A percentile compares a stretch with the other conserved stretches of the same genome.
phyloP scores from a whole-genome alignment of 2,329 filamentous ascomycete species.

The Fusarium oligoseptatum region DNA sequence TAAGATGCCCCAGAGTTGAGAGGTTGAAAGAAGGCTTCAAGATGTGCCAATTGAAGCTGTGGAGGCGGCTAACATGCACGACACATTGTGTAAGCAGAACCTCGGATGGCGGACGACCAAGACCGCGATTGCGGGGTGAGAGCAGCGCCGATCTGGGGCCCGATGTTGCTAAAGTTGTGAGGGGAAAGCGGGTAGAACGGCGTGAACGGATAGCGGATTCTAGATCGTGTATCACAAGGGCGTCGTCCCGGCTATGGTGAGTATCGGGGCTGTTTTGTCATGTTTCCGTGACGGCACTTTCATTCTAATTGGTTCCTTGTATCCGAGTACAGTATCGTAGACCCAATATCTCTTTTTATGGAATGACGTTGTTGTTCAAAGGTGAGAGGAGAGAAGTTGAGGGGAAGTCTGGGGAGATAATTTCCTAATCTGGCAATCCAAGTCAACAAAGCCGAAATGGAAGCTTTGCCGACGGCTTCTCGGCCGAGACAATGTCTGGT shows the following conservation, averaged over 20 bases:
- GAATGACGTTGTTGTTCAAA: background rate
- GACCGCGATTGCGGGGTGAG: slow-evolving; percentile 40
- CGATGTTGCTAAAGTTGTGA: slow-evolving; percentile 34
- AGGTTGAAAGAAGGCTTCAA: slow-evolving; percentile 8
- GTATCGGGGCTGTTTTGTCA: background rate
- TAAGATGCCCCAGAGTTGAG: background rate
- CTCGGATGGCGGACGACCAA: slow-evolving; percentile 38
- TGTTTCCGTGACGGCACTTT: background rate
- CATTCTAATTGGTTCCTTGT: background rate
- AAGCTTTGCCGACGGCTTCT: background rate
- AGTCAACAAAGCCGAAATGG: background rate
- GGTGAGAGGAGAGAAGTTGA: background rate
- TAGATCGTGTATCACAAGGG: slow-evolving; percentile 1
- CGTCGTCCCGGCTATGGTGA: background rate
- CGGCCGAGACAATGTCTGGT: slow-evolving; percentile 5
- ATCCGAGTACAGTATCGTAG: background rate
- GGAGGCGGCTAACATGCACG: slow-evolving; percentile 23
- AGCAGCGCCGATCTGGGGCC: slow-evolving; percentile 29
- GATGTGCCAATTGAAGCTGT: slow-evolving; percentile 15
- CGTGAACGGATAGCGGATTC: slow-evolving; percentile 11
- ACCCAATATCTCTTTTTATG: background rate
- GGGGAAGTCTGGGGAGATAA: background rate
- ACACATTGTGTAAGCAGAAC: slow-evolving; percentile 24
- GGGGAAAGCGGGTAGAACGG: slow-evolving; percentile 31
- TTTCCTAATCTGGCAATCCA: slow-evolving; percentile 3